These are phyloP conservation scores for Globisporangium alternatum DNA, from an alignment of 352 stramenopile genomes.

Conservation along the genomic window DNA sequence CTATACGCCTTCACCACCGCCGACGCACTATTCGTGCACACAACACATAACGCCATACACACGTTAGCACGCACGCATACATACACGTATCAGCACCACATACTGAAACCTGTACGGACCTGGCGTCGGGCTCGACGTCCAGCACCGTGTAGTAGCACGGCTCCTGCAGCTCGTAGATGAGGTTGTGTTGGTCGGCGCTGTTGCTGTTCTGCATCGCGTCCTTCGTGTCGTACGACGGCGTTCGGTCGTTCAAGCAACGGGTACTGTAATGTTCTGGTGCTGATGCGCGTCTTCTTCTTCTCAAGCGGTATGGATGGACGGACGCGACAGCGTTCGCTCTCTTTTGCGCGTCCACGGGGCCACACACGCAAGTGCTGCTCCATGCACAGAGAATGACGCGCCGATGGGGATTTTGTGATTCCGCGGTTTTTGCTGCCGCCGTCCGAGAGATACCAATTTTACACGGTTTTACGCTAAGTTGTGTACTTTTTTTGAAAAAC, in stretches of 20 bases:
- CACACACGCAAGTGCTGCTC: neutral
- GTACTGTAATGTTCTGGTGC: neutral
- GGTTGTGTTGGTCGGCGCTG: constrained; percentile 19
- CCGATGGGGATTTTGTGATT: neutral
- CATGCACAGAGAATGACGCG: constrained; percentile 11
- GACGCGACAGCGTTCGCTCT: neutral
- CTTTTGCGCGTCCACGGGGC: neutral
- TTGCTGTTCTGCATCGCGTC: constrained; percentile 17
- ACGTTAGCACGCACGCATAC: neutral
- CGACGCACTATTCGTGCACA: constrained; percentile 55
- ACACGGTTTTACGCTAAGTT: too few relatives aligned
- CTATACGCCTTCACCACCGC: constrained; percentile 96
- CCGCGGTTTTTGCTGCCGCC: neutral
- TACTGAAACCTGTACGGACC: constrained; percentile 19
- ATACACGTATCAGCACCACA: neutral
- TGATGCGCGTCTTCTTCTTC: neutral
- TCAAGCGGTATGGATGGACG: neutral
- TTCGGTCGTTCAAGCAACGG: neutral
- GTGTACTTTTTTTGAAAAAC: too few relatives aligned
- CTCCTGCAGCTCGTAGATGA: constrained; percentile 48
- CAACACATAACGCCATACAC: neutral
- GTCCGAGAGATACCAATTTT: too few relatives aligned
- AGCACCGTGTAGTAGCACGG: constrained; percentile 70
- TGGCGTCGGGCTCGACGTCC: constrained; percentile 55
- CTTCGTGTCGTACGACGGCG: neutral